Percentiles rank a stretch among this genome's conserved stretches.
Evolutionary conservation across 768 basidiomycete species (phyloP).

Genomic region (Baorangia bicolor): DNA sequence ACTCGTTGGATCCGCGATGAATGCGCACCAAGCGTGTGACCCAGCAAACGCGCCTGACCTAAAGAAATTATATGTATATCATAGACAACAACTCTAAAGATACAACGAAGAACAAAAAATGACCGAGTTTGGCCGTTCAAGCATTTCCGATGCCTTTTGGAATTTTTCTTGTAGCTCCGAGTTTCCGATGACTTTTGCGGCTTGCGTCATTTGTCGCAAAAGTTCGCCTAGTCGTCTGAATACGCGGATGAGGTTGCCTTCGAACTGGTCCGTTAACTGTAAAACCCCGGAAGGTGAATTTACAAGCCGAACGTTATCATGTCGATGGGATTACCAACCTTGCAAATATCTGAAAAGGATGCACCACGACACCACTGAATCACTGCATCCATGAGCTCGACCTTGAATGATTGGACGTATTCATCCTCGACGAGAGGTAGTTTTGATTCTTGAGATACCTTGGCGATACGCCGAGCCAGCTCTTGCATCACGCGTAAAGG

Average conservation of each 20-base stretch:
- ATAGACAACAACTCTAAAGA: slow-evolving; percentile 42
- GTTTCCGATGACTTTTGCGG: slow-evolving; percentile 96
- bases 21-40: not conserved
- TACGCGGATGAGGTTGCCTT: slow-evolving; percentile 94
- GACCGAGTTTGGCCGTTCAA: slow-evolving; percentile 91
- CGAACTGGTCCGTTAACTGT: slow-evolving; percentile 94
- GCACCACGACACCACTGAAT: slow-evolving; percentile 98
- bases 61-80: not conserved
- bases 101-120: slow-evolving; percentile 89
- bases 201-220: slow-evolving; percentile 92
- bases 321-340: slow-evolving; percentile 47
- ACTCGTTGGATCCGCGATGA: too few relatives aligned
- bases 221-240: slow-evolving; percentile 94
- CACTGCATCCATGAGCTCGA: slow-evolving; percentile 98
- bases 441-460: slow-evolving; percentile 92
- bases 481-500: slow-evolving; percentile 96
- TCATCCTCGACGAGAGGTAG: slow-evolving; percentile 87
- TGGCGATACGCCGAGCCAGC: slow-evolving; percentile 92
- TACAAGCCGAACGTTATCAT: not conserved
- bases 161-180: slow-evolving; percentile 92
- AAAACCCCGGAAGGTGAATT: not conserved
- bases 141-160: slow-evolving; percentile 86
- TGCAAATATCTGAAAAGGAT: slow-evolving; percentile 94
- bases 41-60: not conserved
- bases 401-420: slow-evolving; percentile 96